Base-by-base conservation (phyloP, 768 basidiomycete genomes). In the Chalciporus piperatus region DNA sequence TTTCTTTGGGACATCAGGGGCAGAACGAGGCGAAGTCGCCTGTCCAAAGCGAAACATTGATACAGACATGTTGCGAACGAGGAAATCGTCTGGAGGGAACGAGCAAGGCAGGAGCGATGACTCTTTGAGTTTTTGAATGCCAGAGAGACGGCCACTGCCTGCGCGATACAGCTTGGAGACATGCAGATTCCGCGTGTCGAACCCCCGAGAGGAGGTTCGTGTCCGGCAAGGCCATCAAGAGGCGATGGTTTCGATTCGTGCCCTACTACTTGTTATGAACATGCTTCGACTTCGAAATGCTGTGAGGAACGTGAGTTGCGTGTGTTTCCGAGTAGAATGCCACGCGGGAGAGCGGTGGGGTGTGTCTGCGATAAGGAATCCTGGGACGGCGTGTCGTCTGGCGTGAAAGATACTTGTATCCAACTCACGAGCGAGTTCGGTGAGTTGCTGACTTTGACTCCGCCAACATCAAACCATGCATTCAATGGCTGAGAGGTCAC, bases 21-120 rank as follows among this genome's bases (percentile, higher is more conserved):
- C n/a, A 11, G 37, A 42, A 22, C 64, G 64, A 38, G 56, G 0
- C 6, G 32, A 37, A 13, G 50, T n/a, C 10, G 50, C 32, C 20
- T 63, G 61, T 23, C 47, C 47, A 64, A 63, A 2, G 56, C 61
- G 58, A 40, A 64, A 52, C 14, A 64, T 48, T 0, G 63, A 62
- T 13, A 20, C 51, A 10, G 62, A 63, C 62, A 64, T 64, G 40
- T 28, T 43, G 23, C 14, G 4, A 25, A 25, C 25, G 30, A 30
- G 30, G 9, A 3, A 30, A 13, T 32, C 30, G 6, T 37, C 35
- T 16, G 35, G n/a, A n/a, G 8, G 16, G 47, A 19, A 38, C 14
- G 25, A 30, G 22, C 35, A 22, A 41, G 45, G 39, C 17, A 40
- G 42, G 35, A 25, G 19, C 2, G 27, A 14, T 3, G 33, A 43